Evolutionary conservation across 495 filamentous ascomycete genomes (phyloP).

Genomic region (Aspergillus saccharolyticus): DNA sequence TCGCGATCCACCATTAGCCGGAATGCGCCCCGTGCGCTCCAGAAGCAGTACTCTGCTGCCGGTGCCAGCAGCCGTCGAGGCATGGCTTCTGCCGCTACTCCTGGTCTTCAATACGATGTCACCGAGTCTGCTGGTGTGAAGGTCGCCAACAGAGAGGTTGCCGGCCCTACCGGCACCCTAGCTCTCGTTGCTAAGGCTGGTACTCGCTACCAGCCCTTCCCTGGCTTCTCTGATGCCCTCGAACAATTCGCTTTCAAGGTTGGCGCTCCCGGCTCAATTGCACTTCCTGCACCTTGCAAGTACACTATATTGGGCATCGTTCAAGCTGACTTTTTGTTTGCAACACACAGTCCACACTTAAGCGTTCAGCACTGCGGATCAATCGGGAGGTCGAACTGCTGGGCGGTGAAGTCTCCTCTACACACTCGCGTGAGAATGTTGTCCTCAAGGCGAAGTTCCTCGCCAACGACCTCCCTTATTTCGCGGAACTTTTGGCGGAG

Average conservation of each 20-base stretch:
- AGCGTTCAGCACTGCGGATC: constrained; percentile 84
- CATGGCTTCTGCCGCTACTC: constrained; percentile 76
- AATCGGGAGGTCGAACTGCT: constrained; percentile 91
- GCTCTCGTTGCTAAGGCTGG: constrained; percentile 90
- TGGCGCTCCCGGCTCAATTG: constrained; percentile 33
- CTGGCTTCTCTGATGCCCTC: constrained; percentile 83
- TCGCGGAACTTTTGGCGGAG: constrained; percentile 90
- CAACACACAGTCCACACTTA: constrained; percentile 66
- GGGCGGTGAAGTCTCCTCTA: constrained; percentile 75
- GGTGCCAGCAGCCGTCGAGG: constrained; percentile 54
- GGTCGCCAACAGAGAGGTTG: constrained; percentile 80
- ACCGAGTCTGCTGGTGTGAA: constrained; percentile 83
- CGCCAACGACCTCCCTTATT: constrained; percentile 92
- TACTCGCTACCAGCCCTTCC: constrained; percentile 81
- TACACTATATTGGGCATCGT: constrained; percentile 3
- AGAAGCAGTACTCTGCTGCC: constrained; percentile 56
- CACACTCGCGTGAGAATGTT: constrained; percentile 88
- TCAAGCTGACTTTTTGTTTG: neutral
- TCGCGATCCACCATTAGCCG: constrained; percentile 74
- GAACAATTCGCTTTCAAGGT: constrained; percentile 97
- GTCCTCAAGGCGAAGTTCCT: constrained; percentile 92
- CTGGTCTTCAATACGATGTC: constrained; percentile 80
- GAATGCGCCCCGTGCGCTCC: constrained; percentile 70
- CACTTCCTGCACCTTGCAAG: neutral
- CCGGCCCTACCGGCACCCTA: constrained; percentile 81